Evolutionary conservation across 208 protist species (phyloP).

Genomic region (Trypanosomatidae sp.): DNA sequence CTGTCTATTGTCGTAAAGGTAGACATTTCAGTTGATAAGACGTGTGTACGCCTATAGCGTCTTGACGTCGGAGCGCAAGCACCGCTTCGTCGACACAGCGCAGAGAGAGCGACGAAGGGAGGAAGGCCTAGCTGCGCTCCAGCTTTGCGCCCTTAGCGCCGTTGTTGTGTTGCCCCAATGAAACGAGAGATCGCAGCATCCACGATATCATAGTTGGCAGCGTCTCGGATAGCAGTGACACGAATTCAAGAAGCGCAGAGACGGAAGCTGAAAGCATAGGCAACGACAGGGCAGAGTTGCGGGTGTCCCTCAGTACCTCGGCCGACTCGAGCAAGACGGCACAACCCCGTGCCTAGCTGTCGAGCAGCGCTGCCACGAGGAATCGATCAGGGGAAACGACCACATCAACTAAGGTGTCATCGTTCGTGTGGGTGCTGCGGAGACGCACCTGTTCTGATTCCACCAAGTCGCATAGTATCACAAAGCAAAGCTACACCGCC

Average conservation of each 20-base stretch:
- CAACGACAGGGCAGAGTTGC: background rate
- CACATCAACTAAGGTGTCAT: background rate
- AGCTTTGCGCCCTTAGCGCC: background rate
- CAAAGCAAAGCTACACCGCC: constrained; percentile 5
- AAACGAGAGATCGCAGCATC: constrained; percentile 20
- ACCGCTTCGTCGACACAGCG: background rate
- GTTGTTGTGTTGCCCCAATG: background rate
- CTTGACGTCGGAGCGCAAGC: constrained; percentile 20
- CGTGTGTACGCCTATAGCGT: constrained; percentile 15
- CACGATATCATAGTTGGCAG: constrained; percentile 19
- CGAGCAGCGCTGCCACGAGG: constrained; percentile 4
- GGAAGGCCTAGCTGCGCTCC: background rate
- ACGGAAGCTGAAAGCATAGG: background rate
- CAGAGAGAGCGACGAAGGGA: constrained; percentile 10
- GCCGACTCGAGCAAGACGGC: background rate
- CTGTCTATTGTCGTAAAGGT: background rate
- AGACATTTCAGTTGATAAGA: background rate
- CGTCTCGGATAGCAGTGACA: constrained; percentile 6
- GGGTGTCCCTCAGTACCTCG: background rate
- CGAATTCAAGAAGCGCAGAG: constrained; percentile 1
- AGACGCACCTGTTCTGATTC: background rate
- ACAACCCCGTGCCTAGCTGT: background rate
- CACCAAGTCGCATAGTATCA: constrained; percentile 1
- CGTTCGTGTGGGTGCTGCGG: background rate
- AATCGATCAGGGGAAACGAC: constrained; percentile 4